A percentile compares a stretch with the other conserved stretches of the same genome.
Evolutionary conservation across 306 rosid species (phyloP).

Genomic region (Lathyrus oleraceus): DNA sequence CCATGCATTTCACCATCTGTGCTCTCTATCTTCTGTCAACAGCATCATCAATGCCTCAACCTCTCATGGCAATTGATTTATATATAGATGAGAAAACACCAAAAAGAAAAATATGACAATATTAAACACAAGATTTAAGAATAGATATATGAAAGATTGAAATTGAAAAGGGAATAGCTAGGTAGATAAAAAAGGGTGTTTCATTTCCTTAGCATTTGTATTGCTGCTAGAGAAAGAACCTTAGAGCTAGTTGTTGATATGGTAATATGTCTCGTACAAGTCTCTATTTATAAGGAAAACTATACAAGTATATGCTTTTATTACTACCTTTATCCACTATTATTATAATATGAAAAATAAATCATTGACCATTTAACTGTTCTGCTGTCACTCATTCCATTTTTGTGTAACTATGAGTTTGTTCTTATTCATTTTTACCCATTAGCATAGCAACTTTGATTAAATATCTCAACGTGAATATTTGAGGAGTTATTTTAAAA

Average conservation of each 20-base stretch:
- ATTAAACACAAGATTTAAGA: background rate
- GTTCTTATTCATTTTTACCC: background rate
- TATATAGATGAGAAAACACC: background rate
- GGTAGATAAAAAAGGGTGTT: background rate
- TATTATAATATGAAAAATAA: background rate
- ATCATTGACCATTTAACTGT: background rate
- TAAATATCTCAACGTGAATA: background rate
- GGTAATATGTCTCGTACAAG: constrained; percentile 10
- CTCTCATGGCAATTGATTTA: constrained; percentile 23
- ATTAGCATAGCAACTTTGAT: background rate
- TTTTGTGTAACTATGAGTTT: background rate
- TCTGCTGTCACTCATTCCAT: background rate
- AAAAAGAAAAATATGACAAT: background rate
- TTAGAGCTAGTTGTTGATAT: constrained; percentile 33
- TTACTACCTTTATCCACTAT: background rate
- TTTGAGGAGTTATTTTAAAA: background rate
- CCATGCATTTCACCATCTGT: constrained; percentile 66
- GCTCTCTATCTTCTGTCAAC: constrained; percentile 96
- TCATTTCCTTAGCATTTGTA: constrained; percentile 3
- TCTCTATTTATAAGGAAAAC: constrained; percentile 52
- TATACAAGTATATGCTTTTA: constrained; percentile 2
- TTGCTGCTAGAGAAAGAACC: constrained; percentile 21
- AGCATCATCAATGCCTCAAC: constrained; percentile 37
- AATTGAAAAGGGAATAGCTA: background rate
- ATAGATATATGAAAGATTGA: background rate